Evolutionary conservation across 257 asterid genomes (phyloP).

Genomic region (Craterostigma plantagineum): DNA sequence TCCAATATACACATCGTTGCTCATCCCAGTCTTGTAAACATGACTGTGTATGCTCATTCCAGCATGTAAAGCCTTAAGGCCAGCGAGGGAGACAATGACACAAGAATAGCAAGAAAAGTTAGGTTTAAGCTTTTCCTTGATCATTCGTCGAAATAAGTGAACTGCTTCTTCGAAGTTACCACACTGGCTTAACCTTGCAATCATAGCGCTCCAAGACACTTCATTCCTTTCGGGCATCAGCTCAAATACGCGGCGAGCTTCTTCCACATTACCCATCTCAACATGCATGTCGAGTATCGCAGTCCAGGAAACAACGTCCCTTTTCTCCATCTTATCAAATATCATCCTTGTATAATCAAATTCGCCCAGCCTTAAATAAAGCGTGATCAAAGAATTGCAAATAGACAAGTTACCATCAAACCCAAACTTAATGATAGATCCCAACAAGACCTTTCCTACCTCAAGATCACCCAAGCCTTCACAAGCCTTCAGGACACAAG

Average conservation of each 20-base stretch:
- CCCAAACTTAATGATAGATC: conserved; percentile 40
- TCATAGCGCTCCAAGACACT: conserved; percentile 68
- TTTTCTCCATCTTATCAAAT: conserved; percentile 35
- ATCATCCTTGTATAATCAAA: conserved; percentile 27
- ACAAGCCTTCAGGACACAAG: conserved; percentile 37
- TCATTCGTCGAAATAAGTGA: conserved; percentile 36
- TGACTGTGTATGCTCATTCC: conserved; percentile 48
- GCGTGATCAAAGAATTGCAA: conserved; percentile 46
- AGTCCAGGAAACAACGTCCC: conserved; percentile 75
- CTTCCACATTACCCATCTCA: conserved; percentile 31
- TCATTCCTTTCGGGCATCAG: conserved; percentile 67
- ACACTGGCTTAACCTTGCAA: conserved; percentile 55
- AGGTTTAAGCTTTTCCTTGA: conserved; percentile 22
- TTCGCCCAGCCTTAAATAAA: conserved; percentile 29
- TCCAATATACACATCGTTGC: conserved; percentile 25
- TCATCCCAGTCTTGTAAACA: conserved; percentile 36
- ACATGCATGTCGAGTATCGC: conserved; percentile 42
- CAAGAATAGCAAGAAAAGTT: conserved; percentile 55
- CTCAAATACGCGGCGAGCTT: conserved; percentile 45
- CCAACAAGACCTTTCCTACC: conserved; percentile 39
- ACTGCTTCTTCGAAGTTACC: conserved; percentile 55
- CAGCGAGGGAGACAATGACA: conserved; percentile 40
- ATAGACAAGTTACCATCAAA: conserved; percentile 31
- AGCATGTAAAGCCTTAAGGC: conserved; percentile 26
- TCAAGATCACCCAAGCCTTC: conserved; percentile 31